Evolutionary conservation across 2,329 filamentous ascomycete species (phyloP), one percentile per base, ranked within the genome.

Genomic region (Fusarium sacchari): DNA sequence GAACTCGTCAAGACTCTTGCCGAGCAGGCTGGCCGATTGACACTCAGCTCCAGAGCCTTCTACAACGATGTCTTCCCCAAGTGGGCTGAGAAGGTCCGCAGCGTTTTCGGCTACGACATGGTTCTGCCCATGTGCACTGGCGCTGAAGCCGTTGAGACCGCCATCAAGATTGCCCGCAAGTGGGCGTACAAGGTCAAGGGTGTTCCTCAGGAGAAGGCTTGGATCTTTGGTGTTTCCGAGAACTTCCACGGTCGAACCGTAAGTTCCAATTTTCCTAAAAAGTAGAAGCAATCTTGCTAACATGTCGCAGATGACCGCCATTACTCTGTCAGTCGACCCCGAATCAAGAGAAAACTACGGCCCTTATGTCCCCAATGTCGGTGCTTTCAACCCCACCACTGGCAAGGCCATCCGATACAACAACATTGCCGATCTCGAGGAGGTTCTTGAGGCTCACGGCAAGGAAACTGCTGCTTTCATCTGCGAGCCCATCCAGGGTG

Each of bases 341-440:
- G 96, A 99, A 84, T 98, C 95, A 55, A 93, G 94, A 79, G 94
- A 96, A 76, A 97, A 98, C 87, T 99, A 99, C 82, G 96, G 96
- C 15, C 96, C 96, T 24, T 98, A 97, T 81, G 90, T 99, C 28
- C 96, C 96, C 74, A 93, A 93, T 77, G 92, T 98, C 69, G 94
- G 96, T 60, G 93, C 94, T 72, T 83, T 86, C 57, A 75, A 75
- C 66, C 73, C 73, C 24, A 47, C 32, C 36, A 75, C 72, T 32
- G 73, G 73, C 32, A 69, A 71, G 53, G 39, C 73, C 28, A 72
- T 75, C 24, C 73, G 69, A 60, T 75, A 75, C 47, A 74, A 74
- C 50, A 73, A 71, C 66, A 63, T 75, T 30, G 72, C 68, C 59
- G 72, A 75, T 49, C 69, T 75, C 28, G 72, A 68, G 39, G 68